Percentiles rank a stretch among this genome's conserved stretches.
phyloP scores from a whole-genome alignment of 2,329 filamentous ascomycete species.

The Pseudogymnoascus sp. region DNA sequence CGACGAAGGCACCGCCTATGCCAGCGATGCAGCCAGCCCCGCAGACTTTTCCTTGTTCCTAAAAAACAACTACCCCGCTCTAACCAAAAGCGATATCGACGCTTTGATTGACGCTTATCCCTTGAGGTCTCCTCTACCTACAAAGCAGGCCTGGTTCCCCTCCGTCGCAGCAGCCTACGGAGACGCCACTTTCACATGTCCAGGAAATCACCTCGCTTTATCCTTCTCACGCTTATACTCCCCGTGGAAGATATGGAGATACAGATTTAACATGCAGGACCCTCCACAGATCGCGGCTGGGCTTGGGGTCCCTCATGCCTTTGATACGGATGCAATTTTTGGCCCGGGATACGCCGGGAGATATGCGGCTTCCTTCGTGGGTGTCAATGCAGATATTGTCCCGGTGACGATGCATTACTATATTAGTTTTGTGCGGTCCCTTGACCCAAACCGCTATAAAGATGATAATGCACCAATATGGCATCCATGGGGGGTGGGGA shows the following conservation, averaged over 20 bases:
- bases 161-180: constrained; percentile 32
- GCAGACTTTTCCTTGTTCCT: constrained; percentile 21
- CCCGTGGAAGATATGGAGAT: constrained; percentile 16
- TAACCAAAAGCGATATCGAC: constrained; percentile 19
- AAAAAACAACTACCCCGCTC: constrained; percentile 26
- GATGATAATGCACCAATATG: constrained; percentile 17
- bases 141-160: constrained; percentile 26
- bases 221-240: not conserved
- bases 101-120: constrained; percentile 23
- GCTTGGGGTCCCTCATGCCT: constrained; percentile 27
- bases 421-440: constrained; percentile 33
- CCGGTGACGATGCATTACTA: constrained; percentile 30
- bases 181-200: constrained; percentile 39
- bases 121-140: constrained; percentile 17
- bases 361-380: constrained; percentile 28
- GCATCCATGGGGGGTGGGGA: constrained; percentile 1
- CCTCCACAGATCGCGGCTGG: constrained; percentile 28
- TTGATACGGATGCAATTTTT: constrained; percentile 28
- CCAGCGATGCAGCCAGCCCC: not conserved
- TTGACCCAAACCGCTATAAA: constrained; percentile 30
- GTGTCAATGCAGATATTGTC: constrained; percentile 18
- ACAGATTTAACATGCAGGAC: constrained; percentile 36
- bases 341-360: constrained; percentile 18
- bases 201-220: constrained; percentile 24
- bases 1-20: constrained; percentile 13